Evolutionary conservation across 345 rosid genomes (phyloP).

Genomic region (Corchorus capsularis): DNA sequence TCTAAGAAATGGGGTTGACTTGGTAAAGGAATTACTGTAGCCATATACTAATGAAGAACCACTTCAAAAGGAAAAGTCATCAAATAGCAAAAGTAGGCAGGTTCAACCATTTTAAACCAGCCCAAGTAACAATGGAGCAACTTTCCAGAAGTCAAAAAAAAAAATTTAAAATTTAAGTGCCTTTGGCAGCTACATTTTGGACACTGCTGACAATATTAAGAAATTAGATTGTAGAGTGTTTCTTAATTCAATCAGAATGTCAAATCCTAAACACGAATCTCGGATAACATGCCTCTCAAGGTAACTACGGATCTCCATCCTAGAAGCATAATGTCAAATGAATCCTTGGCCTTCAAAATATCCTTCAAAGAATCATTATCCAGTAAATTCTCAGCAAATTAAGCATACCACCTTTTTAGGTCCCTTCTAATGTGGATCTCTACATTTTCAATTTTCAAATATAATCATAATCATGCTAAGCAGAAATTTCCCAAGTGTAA

Average conservation of each 20-base stretch:
- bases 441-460: not conserved
- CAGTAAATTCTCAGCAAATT: not conserved
- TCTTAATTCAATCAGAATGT: not conserved
- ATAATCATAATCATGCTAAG: not conserved
- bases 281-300: not conserved
- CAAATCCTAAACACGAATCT: not conserved
- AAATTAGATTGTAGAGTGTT: not conserved
- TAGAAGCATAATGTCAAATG: not conserved
- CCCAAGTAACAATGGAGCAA: not conserved
- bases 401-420: not conserved
- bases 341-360: not conserved
- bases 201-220: not conserved
- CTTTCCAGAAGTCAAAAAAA: conserved; percentile 3
- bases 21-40: not conserved
- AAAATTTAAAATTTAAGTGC: not conserved
- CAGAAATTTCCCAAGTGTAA: not conserved
- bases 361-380: conserved; percentile 3
- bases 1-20: not conserved
- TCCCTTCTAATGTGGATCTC: not conserved
- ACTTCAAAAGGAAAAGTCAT: not conserved
- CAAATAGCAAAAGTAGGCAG: not conserved
- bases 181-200: not conserved
- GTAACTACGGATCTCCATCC: not conserved
- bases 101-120: conserved; percentile 10
- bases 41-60: not conserved